Evolutionary conservation across 805 yeast genomes (phyloP), one percentile per base, ranked within the genome.

Genomic region (Sugiyamaella smithiae): DNA sequence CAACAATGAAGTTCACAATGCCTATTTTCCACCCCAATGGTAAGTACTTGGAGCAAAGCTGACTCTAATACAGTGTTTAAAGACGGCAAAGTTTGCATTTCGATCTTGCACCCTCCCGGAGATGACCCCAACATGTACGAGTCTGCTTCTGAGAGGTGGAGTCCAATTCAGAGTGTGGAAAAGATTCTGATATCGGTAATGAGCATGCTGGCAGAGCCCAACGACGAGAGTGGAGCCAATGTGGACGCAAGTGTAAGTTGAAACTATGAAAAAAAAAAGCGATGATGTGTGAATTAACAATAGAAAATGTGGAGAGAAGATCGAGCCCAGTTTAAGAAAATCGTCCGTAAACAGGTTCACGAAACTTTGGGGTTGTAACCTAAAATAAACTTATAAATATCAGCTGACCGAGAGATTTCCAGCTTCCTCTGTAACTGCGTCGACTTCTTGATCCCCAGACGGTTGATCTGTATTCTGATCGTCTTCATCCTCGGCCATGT

Each of bases 131-230:
- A 89, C 65, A 89, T 85, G 76, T 93, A 93, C 68, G 99, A 93
- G 67, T 69, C 87, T 25, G 96, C 98, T 0, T 95, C 90, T 58
- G 99, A 93, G 69, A 74, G 99, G 56, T 93, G 99, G 99, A 86
- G 95, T 5, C 99, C 99, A 0, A 90, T 93, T 25, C 99, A 93
- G 66, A 86, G 95, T 63, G 90, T 93, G n/a, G 99, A 93, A 69
- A 93, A 93, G 76, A 93, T 93, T 52, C 72, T 93, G 53, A 69
- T 93, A 51, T 85, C 95, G 66, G 98, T 93, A 19, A 81, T 90
- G 76, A 86, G 96, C 61, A 90, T 93, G 97, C 74, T 93, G 52
- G 96, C 97, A 8, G 73, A 93, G 67, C 98, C 99, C 2, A 93
- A 93, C 63, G 84, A 87, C 26, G 97, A 91, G 66, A 85, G 95